Conservation (phyloP, 768 basidiomycete genomes). For the Lyophyllum decastes region DNA sequence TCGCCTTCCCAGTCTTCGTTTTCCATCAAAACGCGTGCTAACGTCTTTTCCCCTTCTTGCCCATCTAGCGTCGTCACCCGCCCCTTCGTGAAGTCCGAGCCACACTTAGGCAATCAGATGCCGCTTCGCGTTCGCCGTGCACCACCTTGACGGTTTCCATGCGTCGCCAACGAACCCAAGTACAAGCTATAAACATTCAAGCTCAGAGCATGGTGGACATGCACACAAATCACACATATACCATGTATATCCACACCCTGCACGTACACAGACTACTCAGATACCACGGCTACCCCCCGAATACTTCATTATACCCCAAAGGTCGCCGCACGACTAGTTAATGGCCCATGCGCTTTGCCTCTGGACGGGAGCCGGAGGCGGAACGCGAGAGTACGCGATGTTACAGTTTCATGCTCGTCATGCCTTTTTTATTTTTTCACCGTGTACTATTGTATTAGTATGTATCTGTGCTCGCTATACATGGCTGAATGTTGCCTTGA, state of each 20-base stretch:
- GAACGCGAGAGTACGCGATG: too few species aligned
- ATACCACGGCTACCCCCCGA: background rate
- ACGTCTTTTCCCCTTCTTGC: background rate
- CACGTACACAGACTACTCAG: background rate
- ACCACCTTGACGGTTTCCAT: background rate
- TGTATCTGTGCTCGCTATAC: background rate
- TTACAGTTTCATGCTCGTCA: background rate
- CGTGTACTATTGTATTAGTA: background rate
- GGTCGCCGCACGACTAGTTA: background rate
- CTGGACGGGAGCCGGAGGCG: too few species aligned
- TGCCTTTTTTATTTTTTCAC: background rate
- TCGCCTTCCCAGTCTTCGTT: background rate
- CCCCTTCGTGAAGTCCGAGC: slow-evolving; percentile 57
- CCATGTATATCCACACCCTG: background rate
- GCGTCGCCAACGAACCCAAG: background rate
- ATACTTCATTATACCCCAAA: background rate
- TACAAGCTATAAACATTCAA: background rate
- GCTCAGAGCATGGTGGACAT: background rate
- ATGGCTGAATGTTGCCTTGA: background rate
- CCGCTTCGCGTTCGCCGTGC: slow-evolving; percentile 49
- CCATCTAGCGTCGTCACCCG: slow-evolving; percentile 50
- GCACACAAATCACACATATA: background rate
- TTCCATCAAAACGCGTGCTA: background rate
- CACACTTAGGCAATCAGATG: slow-evolving; percentile 60
- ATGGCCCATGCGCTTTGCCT: background rate